Conservation (phyloP, 129 eudicot genomes). For the Flaveria brownii region DNA sequence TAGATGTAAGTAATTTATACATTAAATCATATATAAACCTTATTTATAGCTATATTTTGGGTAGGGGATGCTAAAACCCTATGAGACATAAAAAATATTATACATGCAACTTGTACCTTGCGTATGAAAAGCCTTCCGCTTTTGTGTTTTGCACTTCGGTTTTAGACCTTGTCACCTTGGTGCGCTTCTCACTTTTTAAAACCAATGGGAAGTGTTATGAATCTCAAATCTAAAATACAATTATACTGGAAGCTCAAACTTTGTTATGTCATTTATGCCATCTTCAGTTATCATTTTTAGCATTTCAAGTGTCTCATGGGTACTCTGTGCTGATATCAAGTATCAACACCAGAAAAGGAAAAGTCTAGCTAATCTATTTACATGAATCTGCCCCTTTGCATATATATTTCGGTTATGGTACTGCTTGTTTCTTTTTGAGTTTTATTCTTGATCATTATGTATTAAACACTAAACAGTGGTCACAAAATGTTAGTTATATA, state of each 20-base stretch:
- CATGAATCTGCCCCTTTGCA: background rate
- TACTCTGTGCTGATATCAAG: constrained; percentile 5
- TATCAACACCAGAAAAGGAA: background rate
- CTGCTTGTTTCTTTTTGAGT: background rate
- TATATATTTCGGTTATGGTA: background rate
- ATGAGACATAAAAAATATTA: too few species aligned
- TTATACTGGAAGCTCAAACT: background rate
- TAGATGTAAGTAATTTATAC: too few species aligned
- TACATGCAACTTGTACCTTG: too few species aligned
- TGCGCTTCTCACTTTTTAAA: too few species aligned
- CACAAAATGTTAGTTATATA: background rate
- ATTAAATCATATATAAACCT: too few species aligned
- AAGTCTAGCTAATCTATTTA: background rate
- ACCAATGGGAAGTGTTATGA: background rate
- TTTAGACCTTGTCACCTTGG: too few species aligned
- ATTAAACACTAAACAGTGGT: background rate
- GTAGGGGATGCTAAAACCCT: too few species aligned
- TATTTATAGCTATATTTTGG: too few species aligned
- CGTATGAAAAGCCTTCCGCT: too few species aligned
- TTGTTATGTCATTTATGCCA: background rate
- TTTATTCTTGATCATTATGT: background rate
- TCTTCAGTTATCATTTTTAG: background rate
- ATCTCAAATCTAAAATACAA: background rate
- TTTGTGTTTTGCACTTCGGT: too few species aligned
- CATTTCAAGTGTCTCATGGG: constrained; percentile 9